These are phyloP conservation scores for Suillus discolor DNA, from an alignment of 768 basidiomycete genomes.

Conservation along the genomic window DNA sequence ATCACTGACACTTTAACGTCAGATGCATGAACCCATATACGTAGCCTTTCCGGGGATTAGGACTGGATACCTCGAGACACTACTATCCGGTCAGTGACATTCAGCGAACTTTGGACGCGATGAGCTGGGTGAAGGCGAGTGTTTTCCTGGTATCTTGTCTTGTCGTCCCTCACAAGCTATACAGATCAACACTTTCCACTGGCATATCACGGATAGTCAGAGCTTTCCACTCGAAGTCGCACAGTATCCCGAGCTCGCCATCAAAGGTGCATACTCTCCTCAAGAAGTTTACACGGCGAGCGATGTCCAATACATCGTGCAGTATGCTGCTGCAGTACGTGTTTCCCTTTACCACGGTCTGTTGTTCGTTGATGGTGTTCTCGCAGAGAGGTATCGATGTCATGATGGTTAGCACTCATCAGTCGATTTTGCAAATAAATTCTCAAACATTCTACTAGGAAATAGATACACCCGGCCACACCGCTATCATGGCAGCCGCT, in stretches of 20 bases:
- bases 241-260: constrained; percentile 38
- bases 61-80: constrained; percentile 49
- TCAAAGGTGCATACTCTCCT: constrained; percentile 46
- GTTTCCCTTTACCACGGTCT: not conserved
- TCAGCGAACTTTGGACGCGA: constrained; percentile 69
- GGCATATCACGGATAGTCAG: constrained; percentile 54
- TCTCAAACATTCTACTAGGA: constrained; percentile 42
- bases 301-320: constrained; percentile 58
- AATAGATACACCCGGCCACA: constrained; percentile 81
- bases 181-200: constrained; percentile 50
- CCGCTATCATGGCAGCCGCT: constrained; percentile 56
- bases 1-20: constrained; percentile 30
- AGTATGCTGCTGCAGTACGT: constrained; percentile 69
- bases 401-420: constrained; percentile 37
- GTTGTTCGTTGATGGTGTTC: constrained; percentile 1
- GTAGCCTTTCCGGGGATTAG: constrained; percentile 42
- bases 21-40: not conserved
- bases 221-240: constrained; percentile 49
- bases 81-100: constrained; percentile 53
- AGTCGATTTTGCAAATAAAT: not conserved
- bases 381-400: constrained; percentile 67
- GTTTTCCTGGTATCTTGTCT: not conserved
- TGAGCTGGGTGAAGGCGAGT: constrained; percentile 69
- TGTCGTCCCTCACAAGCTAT: not conserved
- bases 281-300: constrained; percentile 36